Base-by-base conservation (phyloP, 108 stramenopile genomes). In the Stephanodiscus minutulus region DNA sequence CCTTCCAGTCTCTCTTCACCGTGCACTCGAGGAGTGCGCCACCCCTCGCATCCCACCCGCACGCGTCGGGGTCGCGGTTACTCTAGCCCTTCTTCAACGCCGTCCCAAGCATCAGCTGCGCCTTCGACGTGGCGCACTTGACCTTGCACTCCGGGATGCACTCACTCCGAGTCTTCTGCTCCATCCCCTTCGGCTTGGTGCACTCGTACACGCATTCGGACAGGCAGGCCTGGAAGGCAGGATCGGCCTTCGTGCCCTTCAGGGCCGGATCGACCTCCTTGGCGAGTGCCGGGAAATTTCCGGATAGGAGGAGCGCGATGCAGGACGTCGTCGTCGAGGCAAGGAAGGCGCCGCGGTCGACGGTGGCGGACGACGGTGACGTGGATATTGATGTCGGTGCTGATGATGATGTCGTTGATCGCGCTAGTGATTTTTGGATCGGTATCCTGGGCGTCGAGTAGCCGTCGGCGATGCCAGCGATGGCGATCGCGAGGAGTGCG, bases 131-230 rank as follows among this genome's bases (percentile, higher is more conserved):
- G 0, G 88, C 87, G 70, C 87, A 92, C 61, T 86, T 79, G 18
- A 20, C 50, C 64, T 90, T 90, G 77, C 91, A 92, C 60, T 90
- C 89, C 53, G 88, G 86, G 21, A 92, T 53, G 65, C 91, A 92
- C 47, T 90, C 89, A 27, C 64, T 49, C 10, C 91, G 74, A 62
- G 70, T 79, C 49, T 83, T 86, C 67, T 88, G 86, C 43, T 90
- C 91, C 5, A 15, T 28, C 1, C 88, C 90, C 71, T 92, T 92
- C 44, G 91, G 91, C 73, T 92, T 92, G 61, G 91, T 92, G 70
- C 91, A 92, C 35, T 89, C 87, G 71, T 88, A 92, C 57, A 92
- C 68, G 70, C 91, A 92, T 53, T 71, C 49, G 25, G 74, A 76
- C 6, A 88, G 67, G 58, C 89, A 91, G 25, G 71, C 53, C 69